Evolutionary conservation across 768 basidiomycete species (phyloP).

Genomic region (Pisolithus marmoratus): DNA sequence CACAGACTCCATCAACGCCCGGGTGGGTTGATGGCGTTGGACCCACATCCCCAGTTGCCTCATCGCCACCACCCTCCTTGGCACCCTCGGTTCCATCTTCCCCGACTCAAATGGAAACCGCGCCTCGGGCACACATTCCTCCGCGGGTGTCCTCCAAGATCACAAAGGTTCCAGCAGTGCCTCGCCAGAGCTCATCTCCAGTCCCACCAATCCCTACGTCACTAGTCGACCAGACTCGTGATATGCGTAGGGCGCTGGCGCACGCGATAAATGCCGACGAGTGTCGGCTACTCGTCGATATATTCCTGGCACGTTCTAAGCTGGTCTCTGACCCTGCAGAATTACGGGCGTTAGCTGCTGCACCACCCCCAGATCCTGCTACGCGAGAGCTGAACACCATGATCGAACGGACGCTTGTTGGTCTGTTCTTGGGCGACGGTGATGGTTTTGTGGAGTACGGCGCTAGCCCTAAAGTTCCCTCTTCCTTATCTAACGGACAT

Average conservation of each 20-base stretch:
- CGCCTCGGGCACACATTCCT: not conserved
- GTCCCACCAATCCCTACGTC: slow-evolving; percentile 19
- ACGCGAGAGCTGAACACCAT: slow-evolving; percentile 10
- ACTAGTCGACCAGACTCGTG: slow-evolving; percentile 45
- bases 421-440: slow-evolving; percentile 33
- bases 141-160: slow-evolving; percentile 13
- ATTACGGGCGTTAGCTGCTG: slow-evolving; percentile 24
- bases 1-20: not conserved
- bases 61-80: not conserved
- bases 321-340: slow-evolving; percentile 30
- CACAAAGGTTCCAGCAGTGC: slow-evolving; percentile 11
- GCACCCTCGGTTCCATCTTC: not conserved
- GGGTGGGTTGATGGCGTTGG: not conserved
- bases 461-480: not conserved
- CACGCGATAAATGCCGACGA: slow-evolving; percentile 74
- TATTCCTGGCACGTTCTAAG: slow-evolving; percentile 66
- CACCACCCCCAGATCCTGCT: slow-evolving; percentile 30
- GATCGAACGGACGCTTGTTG: slow-evolving; percentile 49
- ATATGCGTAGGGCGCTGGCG: slow-evolving; percentile 63
- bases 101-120: not conserved
- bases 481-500: not conserved
- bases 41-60: not conserved
- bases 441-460: not conserved
- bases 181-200: slow-evolving; percentile 13
- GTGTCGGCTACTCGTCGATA: slow-evolving; percentile 79